Evolutionary conservation across 2,329 filamentous ascomycete genomes (phyloP).

Genomic region (Herpotrichia juniperi): DNA sequence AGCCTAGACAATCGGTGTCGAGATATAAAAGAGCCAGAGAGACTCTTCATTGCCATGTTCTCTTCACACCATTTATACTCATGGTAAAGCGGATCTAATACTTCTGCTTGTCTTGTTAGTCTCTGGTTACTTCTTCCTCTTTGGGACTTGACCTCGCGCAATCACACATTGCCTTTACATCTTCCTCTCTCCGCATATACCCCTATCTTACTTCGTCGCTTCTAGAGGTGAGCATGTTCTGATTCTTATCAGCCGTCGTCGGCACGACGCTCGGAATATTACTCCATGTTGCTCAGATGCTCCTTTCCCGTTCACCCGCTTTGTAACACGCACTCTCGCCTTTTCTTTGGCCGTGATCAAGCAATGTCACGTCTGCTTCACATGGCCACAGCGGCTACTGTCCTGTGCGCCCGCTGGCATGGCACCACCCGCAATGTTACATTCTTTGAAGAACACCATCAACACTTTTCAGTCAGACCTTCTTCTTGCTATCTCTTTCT

Average conservation of each 20-base stretch:
- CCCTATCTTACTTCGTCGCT: background rate
- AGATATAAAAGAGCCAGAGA: constrained; percentile 17
- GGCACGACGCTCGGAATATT: background rate
- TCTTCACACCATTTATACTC: constrained; percentile 9
- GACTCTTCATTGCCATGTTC: constrained; percentile 3
- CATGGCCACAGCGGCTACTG: background rate
- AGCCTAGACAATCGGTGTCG: constrained; percentile 4
- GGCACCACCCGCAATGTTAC: background rate
- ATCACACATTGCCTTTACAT: background rate
- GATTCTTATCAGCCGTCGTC: background rate
- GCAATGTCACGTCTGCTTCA: background rate
- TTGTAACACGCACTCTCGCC: background rate
- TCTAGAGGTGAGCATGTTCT: constrained; percentile 11
- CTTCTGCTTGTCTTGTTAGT: constrained; percentile 8
- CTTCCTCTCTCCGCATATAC: background rate
- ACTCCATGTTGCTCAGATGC: background rate
- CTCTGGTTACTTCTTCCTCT: constrained; percentile 1
- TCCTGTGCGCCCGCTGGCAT: background rate
- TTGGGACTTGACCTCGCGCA: constrained; percentile 10
- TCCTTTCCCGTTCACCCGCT: background rate
- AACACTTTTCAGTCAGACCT: background rate
- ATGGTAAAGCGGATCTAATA: constrained; percentile 3
- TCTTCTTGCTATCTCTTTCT: background rate
- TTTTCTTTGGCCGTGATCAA: background rate
- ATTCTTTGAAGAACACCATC: background rate